Evolutionary conservation across 306 rosid genomes (phyloP).

Genomic region (Lathyrus oleraceus): DNA sequence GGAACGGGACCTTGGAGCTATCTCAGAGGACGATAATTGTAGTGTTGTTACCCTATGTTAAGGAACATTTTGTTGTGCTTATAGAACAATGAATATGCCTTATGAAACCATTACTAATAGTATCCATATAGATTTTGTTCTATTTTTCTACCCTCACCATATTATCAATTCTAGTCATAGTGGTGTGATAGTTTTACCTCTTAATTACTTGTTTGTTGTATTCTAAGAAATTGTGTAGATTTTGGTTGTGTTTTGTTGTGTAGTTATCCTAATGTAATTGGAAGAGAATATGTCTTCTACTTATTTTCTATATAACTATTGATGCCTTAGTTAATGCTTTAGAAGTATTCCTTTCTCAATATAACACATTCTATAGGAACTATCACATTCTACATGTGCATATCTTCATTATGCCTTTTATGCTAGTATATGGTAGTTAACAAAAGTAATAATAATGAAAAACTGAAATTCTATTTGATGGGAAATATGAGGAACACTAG

Average conservation of each 20-base stretch:
- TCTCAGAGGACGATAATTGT: constrained; percentile 37
- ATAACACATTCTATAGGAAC: too few species aligned
- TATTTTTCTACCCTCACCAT: neutral
- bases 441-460: too few species aligned
- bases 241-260: neutral
- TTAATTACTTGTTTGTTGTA: neutral
- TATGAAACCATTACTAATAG: neutral
- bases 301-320: neutral
- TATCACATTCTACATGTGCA: too few species aligned
- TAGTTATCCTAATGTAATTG: neutral
- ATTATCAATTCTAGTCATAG: neutral
- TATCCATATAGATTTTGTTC: neutral
- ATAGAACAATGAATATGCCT: neutral
- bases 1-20: constrained; percentile 87
- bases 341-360: too few species aligned
- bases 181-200: neutral
- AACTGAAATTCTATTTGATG: too few species aligned
- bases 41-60: neutral
- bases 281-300: neutral
- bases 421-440: too few species aligned
- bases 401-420: too few species aligned
- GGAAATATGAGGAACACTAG: too few species aligned
- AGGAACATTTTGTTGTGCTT: neutral
- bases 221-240: neutral
- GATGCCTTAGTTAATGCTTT: too few species aligned